Evolutionary conservation across 169 alveolate species (phyloP), one percentile per base, ranked within the genome.

Genomic region (Plasmodium gaboni): DNA sequence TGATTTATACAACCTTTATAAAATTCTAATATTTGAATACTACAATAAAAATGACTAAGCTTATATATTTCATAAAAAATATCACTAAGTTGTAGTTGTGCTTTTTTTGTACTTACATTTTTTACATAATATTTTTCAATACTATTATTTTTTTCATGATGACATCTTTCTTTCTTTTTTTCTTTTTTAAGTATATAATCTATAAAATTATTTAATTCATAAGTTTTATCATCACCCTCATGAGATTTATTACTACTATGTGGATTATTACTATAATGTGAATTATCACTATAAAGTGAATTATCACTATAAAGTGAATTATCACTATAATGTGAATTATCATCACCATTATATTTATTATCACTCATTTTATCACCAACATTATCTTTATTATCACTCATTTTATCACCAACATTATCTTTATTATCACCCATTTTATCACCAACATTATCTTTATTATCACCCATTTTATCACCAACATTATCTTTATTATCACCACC

Each of bases 31-130:
- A 80, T 55, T 63, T 68, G 83, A 1, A 55, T 50, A 55, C 46
- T 68, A 63, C 90, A 80, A 68, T 80, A 80, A 55, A 80, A 80
- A 71, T 80, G 80, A 42, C 90, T 67, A 44, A 28, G 26, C 69
- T 19, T 80, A 72, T 80, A 80, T 10, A 80, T 80, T 55, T 68
- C 90, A 63, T 80, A 68, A 22, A 42, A 59, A 19, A 80, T 48
- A 17, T 80, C 90, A 32, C 51, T 24, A 24, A 59, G 42, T 1
- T 26, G 26, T 26, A 80, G 24, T 4, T 65, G 85, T n/a, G 26
- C 88, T 26, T 50, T 57, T 13, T 80, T 80, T 9, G 53, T 55
- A 10, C 19, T 0, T 10, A 48, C 74, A 10, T 48, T 80, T 53
- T 76, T 17, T 55, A 10, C 6, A 28, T 80, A 80, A 71, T 80